Percentiles rank a stretch among this genome's conserved stretches.
phyloP scores from a whole-genome alignment of 495 filamentous ascomycete species.

The Cercophora samala region DNA sequence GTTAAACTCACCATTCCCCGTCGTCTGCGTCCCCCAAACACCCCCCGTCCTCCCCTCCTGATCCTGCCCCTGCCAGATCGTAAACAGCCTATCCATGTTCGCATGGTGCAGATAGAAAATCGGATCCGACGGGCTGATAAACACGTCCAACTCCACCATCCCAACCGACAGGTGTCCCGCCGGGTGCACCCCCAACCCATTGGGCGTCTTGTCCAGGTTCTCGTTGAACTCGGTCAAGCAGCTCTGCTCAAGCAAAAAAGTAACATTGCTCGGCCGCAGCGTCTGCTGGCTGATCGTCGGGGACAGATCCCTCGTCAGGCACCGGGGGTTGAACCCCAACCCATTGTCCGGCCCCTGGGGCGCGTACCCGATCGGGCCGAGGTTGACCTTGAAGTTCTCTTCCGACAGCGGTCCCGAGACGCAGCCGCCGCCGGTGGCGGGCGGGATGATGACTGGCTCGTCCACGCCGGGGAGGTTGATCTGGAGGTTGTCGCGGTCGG shows the following conservation, averaged over 20 bases:
- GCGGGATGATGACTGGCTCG: conserved; percentile 22
- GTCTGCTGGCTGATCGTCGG: conserved; percentile 22
- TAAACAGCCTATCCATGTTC: conserved; percentile 61
- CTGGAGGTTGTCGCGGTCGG: conserved; percentile 17
- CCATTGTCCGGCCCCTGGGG: conserved; percentile 15
- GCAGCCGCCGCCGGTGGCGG: conserved; percentile 43
- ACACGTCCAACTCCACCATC: conserved; percentile 44
- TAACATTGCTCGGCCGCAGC: conserved; percentile 20
- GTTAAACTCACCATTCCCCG: conserved; percentile 15
- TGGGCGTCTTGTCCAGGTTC: conserved; percentile 18
- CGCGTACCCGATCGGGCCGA: conserved; percentile 14
- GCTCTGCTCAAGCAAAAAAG: conserved; percentile 19
- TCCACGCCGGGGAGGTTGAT: background rate
- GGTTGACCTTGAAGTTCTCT: background rate
- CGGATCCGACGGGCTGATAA: conserved; percentile 58
- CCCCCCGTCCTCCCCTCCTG: conserved; percentile 11
- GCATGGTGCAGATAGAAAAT: conserved; percentile 63
- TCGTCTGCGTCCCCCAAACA: conserved; percentile 17
- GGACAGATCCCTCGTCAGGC: conserved; percentile 59
- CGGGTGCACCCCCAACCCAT: conserved; percentile 21
- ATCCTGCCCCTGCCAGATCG: conserved; percentile 61
- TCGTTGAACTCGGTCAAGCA: conserved; percentile 18
- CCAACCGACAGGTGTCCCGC: conserved; percentile 29
- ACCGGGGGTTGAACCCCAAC: conserved; percentile 50
- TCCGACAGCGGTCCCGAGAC: conserved; percentile 19